These are phyloP conservation scores for Coprinopsis strossmayeri DNA, from an alignment of 768 basidiomycete species.

Conservation along the genomic window DNA sequence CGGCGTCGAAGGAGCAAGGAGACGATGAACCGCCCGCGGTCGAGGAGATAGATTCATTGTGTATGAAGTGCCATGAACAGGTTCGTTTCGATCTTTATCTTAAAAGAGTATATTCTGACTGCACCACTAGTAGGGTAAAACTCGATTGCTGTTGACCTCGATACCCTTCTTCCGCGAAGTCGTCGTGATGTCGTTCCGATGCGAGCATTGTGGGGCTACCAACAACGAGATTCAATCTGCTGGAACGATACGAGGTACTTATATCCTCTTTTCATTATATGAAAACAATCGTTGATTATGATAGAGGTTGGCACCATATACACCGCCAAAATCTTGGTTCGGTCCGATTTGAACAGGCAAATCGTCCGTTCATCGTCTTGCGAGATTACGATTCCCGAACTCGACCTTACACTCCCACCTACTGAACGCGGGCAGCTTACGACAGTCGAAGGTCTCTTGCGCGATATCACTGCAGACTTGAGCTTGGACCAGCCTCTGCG, in stretches of 20 bases:
- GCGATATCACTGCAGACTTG: slow-evolving; percentile 78
- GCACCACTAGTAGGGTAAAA: slow-evolving; percentile 61
- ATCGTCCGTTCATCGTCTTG: slow-evolving; percentile 84
- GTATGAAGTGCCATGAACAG: slow-evolving; percentile 92
- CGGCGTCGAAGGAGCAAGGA: slow-evolving; percentile 25
- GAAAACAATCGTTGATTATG: background rate
- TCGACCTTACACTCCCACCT: slow-evolving; percentile 85
- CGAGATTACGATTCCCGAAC: slow-evolving; percentile 79
- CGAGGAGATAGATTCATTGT: slow-evolving; percentile 84
- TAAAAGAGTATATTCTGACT: slow-evolving; percentile 11
- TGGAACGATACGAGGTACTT: slow-evolving; percentile 74
- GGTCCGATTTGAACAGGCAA: slow-evolving; percentile 85
- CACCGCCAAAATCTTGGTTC: slow-evolving; percentile 68
- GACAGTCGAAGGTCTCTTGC: slow-evolving; percentile 90
- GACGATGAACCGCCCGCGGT: slow-evolving; percentile 25
- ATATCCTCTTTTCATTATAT: background rate
- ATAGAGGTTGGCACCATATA: slow-evolving; percentile 80
- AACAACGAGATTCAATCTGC: slow-evolving; percentile 97
- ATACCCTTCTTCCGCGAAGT: slow-evolving; percentile 96
- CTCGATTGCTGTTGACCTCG: slow-evolving; percentile 81
- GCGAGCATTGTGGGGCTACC: slow-evolving; percentile 81
- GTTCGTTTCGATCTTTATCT: slow-evolving; percentile 33
- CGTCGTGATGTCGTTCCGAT: slow-evolving; percentile 94
- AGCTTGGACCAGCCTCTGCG: slow-evolving; percentile 78
- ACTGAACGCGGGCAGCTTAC: slow-evolving; percentile 84